Evolutionary conservation across 352 stramenopile species (phyloP).

Genomic region (Phytophthora vignae): DNA sequence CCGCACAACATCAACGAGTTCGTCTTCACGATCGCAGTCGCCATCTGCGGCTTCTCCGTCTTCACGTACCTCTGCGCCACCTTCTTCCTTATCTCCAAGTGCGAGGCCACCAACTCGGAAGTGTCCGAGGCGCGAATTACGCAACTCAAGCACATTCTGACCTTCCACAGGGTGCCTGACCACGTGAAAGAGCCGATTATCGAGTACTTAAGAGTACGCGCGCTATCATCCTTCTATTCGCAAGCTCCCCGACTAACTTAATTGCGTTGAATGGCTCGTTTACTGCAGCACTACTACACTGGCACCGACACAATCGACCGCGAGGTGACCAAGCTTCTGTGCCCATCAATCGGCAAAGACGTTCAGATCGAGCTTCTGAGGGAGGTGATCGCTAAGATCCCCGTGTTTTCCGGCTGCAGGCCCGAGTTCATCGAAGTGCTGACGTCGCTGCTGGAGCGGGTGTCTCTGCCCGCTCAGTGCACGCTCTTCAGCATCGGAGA

Average conservation of each 20-base stretch:
- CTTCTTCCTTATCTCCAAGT: constrained; percentile 78
- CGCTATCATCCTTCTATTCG: background rate
- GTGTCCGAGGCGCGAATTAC: constrained; percentile 58
- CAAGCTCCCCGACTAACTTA: background rate
- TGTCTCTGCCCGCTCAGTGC: constrained; percentile 61
- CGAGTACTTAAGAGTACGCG: constrained; percentile 55
- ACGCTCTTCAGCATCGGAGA: constrained; percentile 65
- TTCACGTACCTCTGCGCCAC: constrained; percentile 71
- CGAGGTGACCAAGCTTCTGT: constrained; percentile 71
- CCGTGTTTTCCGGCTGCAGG: constrained; percentile 63
- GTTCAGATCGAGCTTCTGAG: constrained; percentile 81
- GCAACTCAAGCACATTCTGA: constrained; percentile 65
- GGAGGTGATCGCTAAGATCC: constrained; percentile 49
- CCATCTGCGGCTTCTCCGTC: constrained; percentile 56
- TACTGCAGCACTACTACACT: constrained; percentile 58
- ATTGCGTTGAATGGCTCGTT: background rate
- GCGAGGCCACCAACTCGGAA: constrained; percentile 56
- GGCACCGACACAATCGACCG: constrained; percentile 71
- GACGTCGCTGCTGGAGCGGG: constrained; percentile 64
- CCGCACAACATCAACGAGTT: constrained; percentile 51
- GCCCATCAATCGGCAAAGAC: constrained; percentile 73
- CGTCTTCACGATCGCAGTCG: constrained; percentile 63
- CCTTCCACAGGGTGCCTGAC: constrained; percentile 56
- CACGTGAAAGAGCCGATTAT: constrained; percentile 47
- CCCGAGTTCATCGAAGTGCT: constrained; percentile 62